A percentile compares a stretch with the other conserved stretches of the same genome.
Conservation (phyloP, 192 early-diverging fungal species). For the Obelidium mucronatum region DNA sequence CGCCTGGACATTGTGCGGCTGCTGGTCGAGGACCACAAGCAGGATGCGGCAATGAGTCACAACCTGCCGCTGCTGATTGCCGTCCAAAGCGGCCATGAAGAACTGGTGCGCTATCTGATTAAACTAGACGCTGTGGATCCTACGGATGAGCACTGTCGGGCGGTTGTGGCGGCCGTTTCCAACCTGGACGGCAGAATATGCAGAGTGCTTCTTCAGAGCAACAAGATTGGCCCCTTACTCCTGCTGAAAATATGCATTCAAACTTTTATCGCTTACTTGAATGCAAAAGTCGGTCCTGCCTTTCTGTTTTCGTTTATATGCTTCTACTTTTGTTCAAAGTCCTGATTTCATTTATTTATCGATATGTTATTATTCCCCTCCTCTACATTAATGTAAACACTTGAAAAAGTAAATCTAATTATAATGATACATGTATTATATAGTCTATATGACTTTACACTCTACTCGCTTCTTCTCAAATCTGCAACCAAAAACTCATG, state of each 20-base stretch:
- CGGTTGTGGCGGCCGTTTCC: not conserved
- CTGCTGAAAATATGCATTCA: not conserved
- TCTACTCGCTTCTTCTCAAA: too few species aligned
- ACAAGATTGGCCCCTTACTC: too few species aligned
- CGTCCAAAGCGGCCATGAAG: too few species aligned
- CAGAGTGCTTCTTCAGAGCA: not conserved
- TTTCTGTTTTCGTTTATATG: not conserved
- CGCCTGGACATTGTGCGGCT: too few species aligned
- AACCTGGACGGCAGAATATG: not conserved
- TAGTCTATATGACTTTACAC: too few species aligned
- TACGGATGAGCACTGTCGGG: not conserved
- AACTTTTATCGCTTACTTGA: not conserved
- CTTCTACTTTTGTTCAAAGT: not conserved
- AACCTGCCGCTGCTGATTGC: too few species aligned
- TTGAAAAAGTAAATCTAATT: not conserved
- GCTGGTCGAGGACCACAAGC: too few species aligned
- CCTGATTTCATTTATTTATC: not conserved
- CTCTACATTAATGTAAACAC: not conserved
- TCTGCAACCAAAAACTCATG: constrained; percentile 57
- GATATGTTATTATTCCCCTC: not conserved
- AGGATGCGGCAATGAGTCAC: too few species aligned
- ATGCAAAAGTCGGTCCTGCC: not conserved
- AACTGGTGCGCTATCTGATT: too few species aligned
- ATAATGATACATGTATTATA: too few species aligned
- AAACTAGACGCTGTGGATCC: not conserved